A percentile compares a stretch with the other conserved stretches of the same genome.
These are phyloP conservation scores for Lunularia cruciata DNA, from an alignment of 225 moss, liverwort and hornwort species.

Conservation along the genomic window DNA sequence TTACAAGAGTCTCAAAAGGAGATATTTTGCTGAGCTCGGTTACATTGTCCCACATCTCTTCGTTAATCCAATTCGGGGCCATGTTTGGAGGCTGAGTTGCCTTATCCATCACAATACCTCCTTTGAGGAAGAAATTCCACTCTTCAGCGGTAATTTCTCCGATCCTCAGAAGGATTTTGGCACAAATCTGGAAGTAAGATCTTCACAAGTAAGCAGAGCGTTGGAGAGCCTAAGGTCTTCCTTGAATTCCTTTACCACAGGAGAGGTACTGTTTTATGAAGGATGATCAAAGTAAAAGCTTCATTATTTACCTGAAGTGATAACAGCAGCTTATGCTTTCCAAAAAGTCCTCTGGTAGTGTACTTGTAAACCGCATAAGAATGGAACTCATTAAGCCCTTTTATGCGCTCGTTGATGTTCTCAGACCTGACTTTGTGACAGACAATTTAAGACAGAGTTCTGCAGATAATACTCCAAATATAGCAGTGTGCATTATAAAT, in stretches of 20 bases:
- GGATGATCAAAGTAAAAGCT: not conserved
- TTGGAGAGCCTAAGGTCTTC: no score
- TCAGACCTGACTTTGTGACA: constrained; percentile 46
- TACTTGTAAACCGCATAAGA: constrained; percentile 81
- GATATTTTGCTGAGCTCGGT: constrained; percentile 51
- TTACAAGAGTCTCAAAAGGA: constrained; percentile 61
- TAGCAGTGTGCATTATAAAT: no score
- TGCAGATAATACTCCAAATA: not conserved
- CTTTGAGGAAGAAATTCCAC: constrained; percentile 70
- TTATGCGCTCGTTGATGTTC: constrained; percentile 67
- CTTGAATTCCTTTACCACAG: no score
- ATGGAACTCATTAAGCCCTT: constrained; percentile 75
- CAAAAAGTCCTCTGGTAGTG: constrained; percentile 70
- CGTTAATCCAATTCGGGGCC: constrained; percentile 57
- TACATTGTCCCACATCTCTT: constrained; percentile 78
- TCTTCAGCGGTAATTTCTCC: constrained; percentile 67
- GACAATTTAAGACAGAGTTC: no score
- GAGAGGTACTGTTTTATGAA: not conserved
- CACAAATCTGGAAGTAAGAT: constrained; percentile 50
- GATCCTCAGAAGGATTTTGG: constrained; percentile 60
- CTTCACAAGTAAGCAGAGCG: no score
- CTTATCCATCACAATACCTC: constrained; percentile 68
- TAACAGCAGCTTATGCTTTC: constrained; percentile 71
- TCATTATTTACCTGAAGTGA: constrained; percentile 55
- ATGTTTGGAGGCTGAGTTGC: constrained; percentile 65